Evolutionary conservation across 176 grass and related monocot genomes (phyloP).

Genomic region (Oryza rufipogon): DNA sequence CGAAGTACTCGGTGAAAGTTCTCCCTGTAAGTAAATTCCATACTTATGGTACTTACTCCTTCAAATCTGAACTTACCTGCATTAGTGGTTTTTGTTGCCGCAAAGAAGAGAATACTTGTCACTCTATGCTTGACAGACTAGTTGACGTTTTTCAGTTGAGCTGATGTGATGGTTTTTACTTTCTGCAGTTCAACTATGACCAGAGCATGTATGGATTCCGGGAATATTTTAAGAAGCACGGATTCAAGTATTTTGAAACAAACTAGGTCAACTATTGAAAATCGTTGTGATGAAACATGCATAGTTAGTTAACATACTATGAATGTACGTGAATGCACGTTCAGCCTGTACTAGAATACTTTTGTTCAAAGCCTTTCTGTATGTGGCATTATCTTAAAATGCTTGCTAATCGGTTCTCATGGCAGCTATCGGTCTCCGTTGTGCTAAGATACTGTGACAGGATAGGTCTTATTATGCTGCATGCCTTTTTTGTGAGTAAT

Average conservation of each 20-base stretch:
- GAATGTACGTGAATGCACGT: not conserved
- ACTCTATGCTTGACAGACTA: not conserved
- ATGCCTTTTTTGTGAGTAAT: too few species aligned
- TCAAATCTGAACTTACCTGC: not conserved
- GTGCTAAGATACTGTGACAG: too few species aligned
- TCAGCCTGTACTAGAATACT: not conserved
- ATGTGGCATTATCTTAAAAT: not conserved
- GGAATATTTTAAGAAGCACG: constrained; percentile 87
- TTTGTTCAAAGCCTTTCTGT: not conserved
- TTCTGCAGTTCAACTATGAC: constrained; percentile 84
- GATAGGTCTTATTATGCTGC: too few species aligned
- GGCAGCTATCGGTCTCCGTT: too few species aligned
- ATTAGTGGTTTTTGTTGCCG: not conserved
- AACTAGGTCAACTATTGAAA: constrained; percentile 33
- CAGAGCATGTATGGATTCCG: constrained; percentile 77
- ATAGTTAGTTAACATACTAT: not conserved
- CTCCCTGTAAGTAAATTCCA: constrained; percentile 68
- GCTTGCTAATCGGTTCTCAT: not conserved
- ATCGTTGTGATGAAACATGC: not conserved
- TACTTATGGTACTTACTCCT: not conserved
- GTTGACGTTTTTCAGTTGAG: not conserved
- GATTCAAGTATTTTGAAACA: constrained; percentile 56
- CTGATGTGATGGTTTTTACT: not conserved
- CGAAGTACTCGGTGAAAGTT: constrained; percentile 87
- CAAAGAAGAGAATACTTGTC: not conserved